phyloP scores from a whole-genome alignment of 768 basidiomycete genomes.

The Imleria badia region DNA sequence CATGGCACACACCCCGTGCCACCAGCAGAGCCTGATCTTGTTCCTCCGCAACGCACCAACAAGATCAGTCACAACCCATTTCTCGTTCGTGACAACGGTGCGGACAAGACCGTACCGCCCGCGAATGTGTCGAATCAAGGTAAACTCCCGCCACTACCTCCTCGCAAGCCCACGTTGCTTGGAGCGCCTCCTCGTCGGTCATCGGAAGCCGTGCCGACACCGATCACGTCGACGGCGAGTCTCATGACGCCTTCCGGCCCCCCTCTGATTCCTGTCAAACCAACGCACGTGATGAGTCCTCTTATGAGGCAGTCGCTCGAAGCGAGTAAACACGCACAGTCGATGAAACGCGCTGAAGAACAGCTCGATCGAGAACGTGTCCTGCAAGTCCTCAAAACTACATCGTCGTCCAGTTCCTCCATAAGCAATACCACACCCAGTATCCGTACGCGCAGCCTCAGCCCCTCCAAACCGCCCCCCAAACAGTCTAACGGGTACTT shows the following conservation, averaged over 20 bases:
- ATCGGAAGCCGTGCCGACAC: slow-evolving; percentile 13
- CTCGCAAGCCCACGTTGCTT: slow-evolving; percentile 36
- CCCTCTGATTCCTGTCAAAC: slow-evolving; percentile 25
- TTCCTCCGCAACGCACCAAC: slow-evolving; percentile 13
- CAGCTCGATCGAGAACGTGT: slow-evolving; percentile 69
- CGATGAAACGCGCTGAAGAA: slow-evolving; percentile 66
- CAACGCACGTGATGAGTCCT: slow-evolving; percentile 53
- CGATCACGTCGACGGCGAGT: slow-evolving; percentile 1
- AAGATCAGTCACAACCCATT: slow-evolving; percentile 34
- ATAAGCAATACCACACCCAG: neutral
- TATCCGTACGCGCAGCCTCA: slow-evolving; percentile 31
- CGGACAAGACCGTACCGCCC: slow-evolving; percentile 6
- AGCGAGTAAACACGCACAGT: slow-evolving; percentile 70
- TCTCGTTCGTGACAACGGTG: slow-evolving; percentile 22
- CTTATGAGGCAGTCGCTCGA: slow-evolving; percentile 75
- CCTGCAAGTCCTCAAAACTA: slow-evolving; percentile 69
- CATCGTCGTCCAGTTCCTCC: slow-evolving; percentile 36
- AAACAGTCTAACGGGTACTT: slow-evolving; percentile 2
- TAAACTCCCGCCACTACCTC: slow-evolving; percentile 32
- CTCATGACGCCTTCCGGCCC: slow-evolving; percentile 5
- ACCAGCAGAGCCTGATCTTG: slow-evolving; percentile 6
- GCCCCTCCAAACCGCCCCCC: slow-evolving; percentile 25
- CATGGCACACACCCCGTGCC: neutral
- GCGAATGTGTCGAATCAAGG: slow-evolving; percentile 8
- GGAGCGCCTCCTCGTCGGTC: slow-evolving; percentile 18